Conservation (phyloP, 306 rosid species). For the Mucuna pruriens region DNA sequence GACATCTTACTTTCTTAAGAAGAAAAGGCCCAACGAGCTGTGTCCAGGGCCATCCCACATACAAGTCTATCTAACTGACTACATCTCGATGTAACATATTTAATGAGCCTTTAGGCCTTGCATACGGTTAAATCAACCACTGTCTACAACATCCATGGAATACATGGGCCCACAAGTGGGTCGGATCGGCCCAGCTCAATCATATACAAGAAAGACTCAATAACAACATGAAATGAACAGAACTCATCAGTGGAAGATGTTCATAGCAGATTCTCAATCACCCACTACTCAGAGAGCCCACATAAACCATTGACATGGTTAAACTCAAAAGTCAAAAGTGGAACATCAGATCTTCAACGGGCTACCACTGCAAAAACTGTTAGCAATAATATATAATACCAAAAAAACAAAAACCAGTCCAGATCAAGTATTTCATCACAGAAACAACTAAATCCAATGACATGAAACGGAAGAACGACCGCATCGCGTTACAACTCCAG, state of each 20-base stretch:
- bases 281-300: conserved; percentile 34
- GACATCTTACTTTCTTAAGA: neutral
- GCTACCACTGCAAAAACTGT: conserved; percentile 7
- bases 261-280: conserved; percentile 28
- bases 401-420: neutral
- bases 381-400: neutral
- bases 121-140: conserved; percentile 1
- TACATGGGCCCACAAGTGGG: conserved; percentile 46
- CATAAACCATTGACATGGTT: conserved; percentile 42
- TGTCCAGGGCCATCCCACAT: neutral
- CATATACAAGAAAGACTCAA: neutral
- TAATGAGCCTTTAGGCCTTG: neutral
- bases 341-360: neutral
- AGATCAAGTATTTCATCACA: conserved; percentile 29
- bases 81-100: no score
- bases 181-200: conserved; percentile 36
- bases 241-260: neutral
- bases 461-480: neutral
- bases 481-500: neutral
- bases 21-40: conserved; percentile 25
- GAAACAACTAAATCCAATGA: neutral
- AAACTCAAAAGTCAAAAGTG: conserved; percentile 48
- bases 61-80: neutral
- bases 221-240: neutral
- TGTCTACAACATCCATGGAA: conserved; percentile 2